Conservation (phyloP, 1,284 basidiomycete species). For the Vanrija pseudolonga region DNA sequence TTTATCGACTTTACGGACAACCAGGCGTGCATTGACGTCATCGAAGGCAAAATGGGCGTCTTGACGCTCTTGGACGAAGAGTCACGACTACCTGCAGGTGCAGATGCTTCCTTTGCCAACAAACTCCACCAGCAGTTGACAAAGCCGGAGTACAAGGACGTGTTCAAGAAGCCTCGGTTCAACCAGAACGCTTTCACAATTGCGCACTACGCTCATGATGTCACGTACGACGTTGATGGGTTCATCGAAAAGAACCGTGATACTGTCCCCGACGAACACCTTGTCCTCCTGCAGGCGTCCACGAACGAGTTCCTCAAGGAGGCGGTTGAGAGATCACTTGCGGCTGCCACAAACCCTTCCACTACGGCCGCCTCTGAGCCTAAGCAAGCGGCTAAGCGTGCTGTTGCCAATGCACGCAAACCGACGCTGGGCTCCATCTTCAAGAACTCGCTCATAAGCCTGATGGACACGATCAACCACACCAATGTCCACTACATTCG, state of each 20-base stretch:
- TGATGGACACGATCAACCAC: constrained; percentile 96
- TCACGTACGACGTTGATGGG: constrained; percentile 96
- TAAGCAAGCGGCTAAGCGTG: constrained; percentile 51
- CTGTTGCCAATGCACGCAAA: constrained; percentile 57
- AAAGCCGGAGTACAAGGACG: constrained; percentile 78
- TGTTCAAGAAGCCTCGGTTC: constrained; percentile 98
- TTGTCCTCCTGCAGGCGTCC: constrained; percentile 76
- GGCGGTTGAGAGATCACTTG: constrained; percentile 83
- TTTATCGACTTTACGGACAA: constrained; percentile 99
- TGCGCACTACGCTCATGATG: constrained; percentile 95
- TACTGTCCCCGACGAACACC: constrained; percentile 97
- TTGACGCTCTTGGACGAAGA: constrained; percentile 95
- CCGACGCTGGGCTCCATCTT: constrained; percentile 98
- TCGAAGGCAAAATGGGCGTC: constrained; percentile 95
- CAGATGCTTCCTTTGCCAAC: constrained; percentile 87
- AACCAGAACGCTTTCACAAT: constrained; percentile 97
- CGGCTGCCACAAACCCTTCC: constrained; percentile 53
- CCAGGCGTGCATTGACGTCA: constrained; percentile 97
- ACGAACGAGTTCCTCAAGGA: constrained; percentile 92
- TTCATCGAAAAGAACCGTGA: constrained; percentile 99
- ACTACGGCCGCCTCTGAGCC: not conserved
- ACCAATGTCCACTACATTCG: constrained; percentile 99
- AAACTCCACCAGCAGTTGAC: constrained; percentile 85
- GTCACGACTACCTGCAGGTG: constrained; percentile 91
- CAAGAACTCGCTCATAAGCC: constrained; percentile 85